Evolutionary conservation across 148 eudicot genomes (phyloP).

Genomic region (Cornus kousa): DNA sequence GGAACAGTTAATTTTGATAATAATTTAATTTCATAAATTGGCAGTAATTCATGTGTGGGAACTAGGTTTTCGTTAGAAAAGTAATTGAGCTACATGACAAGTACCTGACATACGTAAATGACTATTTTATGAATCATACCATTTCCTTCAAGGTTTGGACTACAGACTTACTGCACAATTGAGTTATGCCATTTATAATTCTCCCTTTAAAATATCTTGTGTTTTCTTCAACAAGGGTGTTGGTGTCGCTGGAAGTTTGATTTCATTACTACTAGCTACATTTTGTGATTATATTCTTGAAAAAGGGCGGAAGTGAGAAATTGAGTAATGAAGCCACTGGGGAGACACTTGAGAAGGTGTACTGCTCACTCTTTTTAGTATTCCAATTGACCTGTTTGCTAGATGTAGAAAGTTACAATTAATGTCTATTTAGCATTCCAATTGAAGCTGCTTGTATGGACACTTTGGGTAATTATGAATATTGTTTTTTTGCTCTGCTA

Average conservation of each 20-base stretch:
- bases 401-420: background rate
- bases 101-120: conserved; percentile 76
- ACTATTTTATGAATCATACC: conserved; percentile 69
- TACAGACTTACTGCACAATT: background rate
- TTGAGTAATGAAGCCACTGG: conserved; percentile 90
- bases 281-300: conserved; percentile 88
- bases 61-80: conserved; percentile 73
- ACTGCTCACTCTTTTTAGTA: background rate
- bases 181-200: background rate
- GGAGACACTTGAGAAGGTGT: conserved; percentile 86
- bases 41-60: background rate
- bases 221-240: conserved; percentile 40
- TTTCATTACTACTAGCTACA: conserved; percentile 84
- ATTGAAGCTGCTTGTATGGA: conserved; percentile 59
- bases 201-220: background rate
- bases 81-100: conserved; percentile 91
- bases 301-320: conserved; percentile 89
- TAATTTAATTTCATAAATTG: conserved; percentile 4
- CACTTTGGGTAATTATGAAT: background rate
- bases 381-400: background rate
- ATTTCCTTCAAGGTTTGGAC: conserved; percentile 74
- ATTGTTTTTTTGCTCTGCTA: background rate
- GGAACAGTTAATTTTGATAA: conserved; percentile 53
- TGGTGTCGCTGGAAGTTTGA: conserved; percentile 87
- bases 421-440: conserved; percentile 23